Evolutionary conservation across 2,329 filamentous ascomycete genomes (phyloP).

Genomic region (Aspergillus clavatus): DNA sequence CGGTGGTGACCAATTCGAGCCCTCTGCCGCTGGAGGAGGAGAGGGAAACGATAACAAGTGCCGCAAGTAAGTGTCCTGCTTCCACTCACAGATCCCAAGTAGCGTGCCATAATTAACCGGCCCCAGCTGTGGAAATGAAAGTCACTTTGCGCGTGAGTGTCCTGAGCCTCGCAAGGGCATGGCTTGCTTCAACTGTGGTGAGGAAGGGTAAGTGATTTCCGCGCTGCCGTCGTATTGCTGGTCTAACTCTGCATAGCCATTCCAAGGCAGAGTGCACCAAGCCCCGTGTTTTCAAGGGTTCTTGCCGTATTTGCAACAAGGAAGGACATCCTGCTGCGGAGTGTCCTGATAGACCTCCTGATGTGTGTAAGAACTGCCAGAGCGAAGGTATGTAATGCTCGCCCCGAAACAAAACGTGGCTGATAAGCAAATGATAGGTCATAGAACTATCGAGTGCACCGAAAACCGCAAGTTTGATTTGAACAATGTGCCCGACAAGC

Average conservation of each 20-base stretch:
- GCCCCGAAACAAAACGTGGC: background rate
- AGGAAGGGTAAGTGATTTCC: slow-evolving; percentile 34
- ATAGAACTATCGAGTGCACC: slow-evolving; percentile 42
- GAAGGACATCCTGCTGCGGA: slow-evolving; percentile 43
- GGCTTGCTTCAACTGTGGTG: slow-evolving; percentile 40
- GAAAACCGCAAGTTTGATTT: slow-evolving; percentile 43
- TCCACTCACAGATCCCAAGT: background rate
- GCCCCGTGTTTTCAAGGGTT: slow-evolving; percentile 44
- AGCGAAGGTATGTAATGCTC: slow-evolving; percentile 35
- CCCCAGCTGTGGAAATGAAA: slow-evolving; percentile 32
- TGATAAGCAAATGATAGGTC: slow-evolving; percentile 30
- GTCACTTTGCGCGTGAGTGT: slow-evolving; percentile 42
- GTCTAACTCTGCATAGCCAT: slow-evolving; percentile 28
- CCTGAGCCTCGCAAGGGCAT: slow-evolving; percentile 38
- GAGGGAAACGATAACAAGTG: slow-evolving; percentile 24
- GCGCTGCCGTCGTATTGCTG: background rate
- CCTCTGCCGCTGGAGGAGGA: slow-evolving; percentile 2
- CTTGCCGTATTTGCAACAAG: slow-evolving; percentile 44
- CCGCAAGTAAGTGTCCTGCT: slow-evolving; percentile 31
- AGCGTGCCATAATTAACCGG: slow-evolving; percentile 8
- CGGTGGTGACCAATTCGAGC: slow-evolving; percentile 6
- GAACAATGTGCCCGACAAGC: slow-evolving; percentile 43
- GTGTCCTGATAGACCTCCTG: slow-evolving; percentile 42
- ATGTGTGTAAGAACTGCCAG: slow-evolving; percentile 46
- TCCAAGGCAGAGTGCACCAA: slow-evolving; percentile 44